Conservation (phyloP, 2,329 filamentous ascomycete species). For the Corynespora cassiicola region DNA sequence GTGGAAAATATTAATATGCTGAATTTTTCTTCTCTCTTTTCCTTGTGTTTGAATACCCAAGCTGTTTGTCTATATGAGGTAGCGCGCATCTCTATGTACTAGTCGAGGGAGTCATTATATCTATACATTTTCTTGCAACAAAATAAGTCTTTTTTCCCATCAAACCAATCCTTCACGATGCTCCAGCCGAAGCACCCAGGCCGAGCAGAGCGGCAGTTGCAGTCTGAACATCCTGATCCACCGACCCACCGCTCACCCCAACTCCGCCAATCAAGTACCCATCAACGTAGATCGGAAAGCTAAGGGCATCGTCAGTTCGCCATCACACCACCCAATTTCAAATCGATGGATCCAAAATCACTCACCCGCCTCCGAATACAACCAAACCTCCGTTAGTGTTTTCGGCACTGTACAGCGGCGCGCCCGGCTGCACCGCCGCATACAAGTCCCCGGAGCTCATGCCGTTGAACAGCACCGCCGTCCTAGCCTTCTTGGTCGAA, state of each 20-base stretch:
- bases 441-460: constrained; percentile 20
- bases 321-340: background rate
- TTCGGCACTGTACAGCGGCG: constrained; percentile 27
- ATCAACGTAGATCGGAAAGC: constrained; percentile 30
- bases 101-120: no score
- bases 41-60: no score
- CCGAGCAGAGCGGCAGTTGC: constrained; percentile 22
- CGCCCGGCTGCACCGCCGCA: constrained; percentile 21
- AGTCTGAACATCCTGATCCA: constrained; percentile 32
- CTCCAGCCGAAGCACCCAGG: no score
- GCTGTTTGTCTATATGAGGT: no score
- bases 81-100: no score
- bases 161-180: no score
- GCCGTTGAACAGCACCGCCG: constrained; percentile 35
- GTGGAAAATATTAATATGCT: constrained; percentile 22
- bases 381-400: constrained; percentile 35
- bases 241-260: constrained; percentile 35
- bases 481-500: constrained; percentile 35
- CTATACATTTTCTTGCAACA: no score
- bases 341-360: background rate
- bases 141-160: no score
- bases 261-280: constrained; percentile 34
- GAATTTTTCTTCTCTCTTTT: constrained; percentile 3
- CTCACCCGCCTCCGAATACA: constrained; percentile 34
- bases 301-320: constrained; percentile 6